Base-by-base conservation (phyloP, 768 basidiomycete species). In the Amanita rubescens region DNA sequence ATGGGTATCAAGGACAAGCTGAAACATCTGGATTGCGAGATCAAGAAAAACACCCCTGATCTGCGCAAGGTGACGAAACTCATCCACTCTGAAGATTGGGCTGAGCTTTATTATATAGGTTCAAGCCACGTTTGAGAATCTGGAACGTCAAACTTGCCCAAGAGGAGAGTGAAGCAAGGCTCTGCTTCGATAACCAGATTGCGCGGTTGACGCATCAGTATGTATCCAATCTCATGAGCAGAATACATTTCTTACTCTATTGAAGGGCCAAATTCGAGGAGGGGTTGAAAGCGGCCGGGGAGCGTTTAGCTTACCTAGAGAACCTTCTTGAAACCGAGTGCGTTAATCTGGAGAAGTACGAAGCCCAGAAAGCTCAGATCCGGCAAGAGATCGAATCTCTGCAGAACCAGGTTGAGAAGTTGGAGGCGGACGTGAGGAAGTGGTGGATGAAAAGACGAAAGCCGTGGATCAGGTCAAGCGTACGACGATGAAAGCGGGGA, bases 151-250 rank as follows among this genome's bases (percentile, higher is more conserved):
- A 86, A 66, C 80, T 90, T 20, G 91, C 90, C 0, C 86, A 93
- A 67, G 89, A 90, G 60, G 92, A 93, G 66, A 89, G 81, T 61
- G 90, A 89, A 60, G 89, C 88, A 7, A 73, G 90, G 54, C 69
- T 94, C 58, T 78, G 86, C 44, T 95, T 82, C 59, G 85, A 93
- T 58, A 88, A 84, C 4, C 92, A 94, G 65, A 87, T 94, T 55
- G 85, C 87, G 0, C 78, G 94, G 8, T 71, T 97, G 53, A 82
- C 78, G 2, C 90, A 94, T 68, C 88, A 91, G 94, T 93, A 65
- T 51, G 84, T 69, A 38, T 32, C 57, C 27, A 32, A 44, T 44
- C 49, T 27, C 22, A 10, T 30, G 41, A 25, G 38, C 11, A 14
- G 9, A 5, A 11, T 55, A 17, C 25, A n/a, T 19, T 27, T 22